Evolutionary conservation across 192 early-diverging fungal species (phyloP), one percentile per base, ranked within the genome.

Genomic region (Coemansia sp.): DNA sequence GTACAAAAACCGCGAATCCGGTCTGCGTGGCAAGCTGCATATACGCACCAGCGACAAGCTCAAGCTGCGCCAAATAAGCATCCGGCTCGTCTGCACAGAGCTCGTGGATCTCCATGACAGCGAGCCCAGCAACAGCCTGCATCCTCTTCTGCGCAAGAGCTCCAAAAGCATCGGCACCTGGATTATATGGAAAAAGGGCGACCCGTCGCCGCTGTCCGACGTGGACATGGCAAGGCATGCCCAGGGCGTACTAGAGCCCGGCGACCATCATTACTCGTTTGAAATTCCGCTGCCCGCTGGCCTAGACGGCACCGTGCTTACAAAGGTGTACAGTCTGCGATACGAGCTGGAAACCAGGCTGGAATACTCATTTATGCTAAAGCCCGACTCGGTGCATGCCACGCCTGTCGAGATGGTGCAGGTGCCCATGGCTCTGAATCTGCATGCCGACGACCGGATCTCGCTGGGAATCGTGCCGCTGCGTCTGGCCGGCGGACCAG

Each of bases 261-360:
- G 75, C 39, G 58, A 66, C 46, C 75, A 78, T 50, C 55, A 61
- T 27, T 78, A 78, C 36, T 62, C 75, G 34, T 69, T 78, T 35
- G 70, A 78, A 18, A 67, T 72, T 2, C 60, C 62, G 6, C 39
- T 75, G 63, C 72, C 72, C 11, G 60, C 35, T 32, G 67, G 67
- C 0, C 62, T 75, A 30, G 67, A 75, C 56, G 72, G 67, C 11
- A 49, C 72, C 2, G 51, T 78, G 7, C 56, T 35, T 6, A 62
- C 63, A 3, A 30, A 48, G 24, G 49, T 64, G 25, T 78, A 78
- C 52, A 48, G 57, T 36, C 61, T 78, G 25, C 28, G 50, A 18
- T 72, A 78, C 47, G 65, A 65, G 51, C 52, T 78, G 27, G 75
- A 72, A 42, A 62, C 70, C 7, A 59, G 75, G 2, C 29, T 78